A percentile compares a stretch with the other conserved stretches of the same genome.
phyloP scores from a whole-genome alignment of 139 green algal species.

The Micromonas commoda region DNA sequence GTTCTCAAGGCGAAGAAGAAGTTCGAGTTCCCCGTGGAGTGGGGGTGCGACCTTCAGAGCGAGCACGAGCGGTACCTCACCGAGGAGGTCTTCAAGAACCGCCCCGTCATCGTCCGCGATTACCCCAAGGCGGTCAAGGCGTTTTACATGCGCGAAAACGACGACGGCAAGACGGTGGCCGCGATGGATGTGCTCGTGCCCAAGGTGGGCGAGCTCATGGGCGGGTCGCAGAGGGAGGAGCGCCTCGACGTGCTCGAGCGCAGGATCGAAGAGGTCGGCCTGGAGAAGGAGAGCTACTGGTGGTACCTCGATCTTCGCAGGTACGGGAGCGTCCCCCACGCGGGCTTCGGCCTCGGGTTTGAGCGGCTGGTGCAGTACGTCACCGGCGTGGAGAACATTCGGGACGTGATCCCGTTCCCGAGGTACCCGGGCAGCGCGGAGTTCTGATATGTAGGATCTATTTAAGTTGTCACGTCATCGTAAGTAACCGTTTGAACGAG shows the following conservation, averaged over 20 bases:
- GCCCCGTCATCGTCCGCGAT: conserved; percentile 50
- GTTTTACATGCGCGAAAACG: conserved; percentile 77
- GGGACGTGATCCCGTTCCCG: conserved; percentile 97
- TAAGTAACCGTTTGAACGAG: background rate
- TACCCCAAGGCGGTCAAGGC: conserved; percentile 68
- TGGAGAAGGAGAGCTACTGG: conserved; percentile 67
- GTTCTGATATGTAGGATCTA: conserved; percentile 37
- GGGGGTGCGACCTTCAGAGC: conserved; percentile 49
- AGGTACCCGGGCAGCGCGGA: conserved; percentile 74
- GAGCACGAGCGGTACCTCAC: conserved; percentile 70
- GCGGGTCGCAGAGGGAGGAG: conserved; percentile 67
- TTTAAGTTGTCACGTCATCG: background rate
- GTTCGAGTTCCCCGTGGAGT: conserved; percentile 65
- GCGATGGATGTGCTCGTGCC: conserved; percentile 73
- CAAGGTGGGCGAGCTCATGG: conserved; percentile 59
- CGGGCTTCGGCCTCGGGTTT: conserved; percentile 95
- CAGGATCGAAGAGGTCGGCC: conserved; percentile 38
- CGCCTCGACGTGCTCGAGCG: conserved; percentile 56
- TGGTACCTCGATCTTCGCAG: conserved; percentile 90
- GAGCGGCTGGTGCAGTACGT: conserved; percentile 95
- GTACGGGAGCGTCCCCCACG: conserved; percentile 89
- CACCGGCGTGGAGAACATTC: conserved; percentile 99
- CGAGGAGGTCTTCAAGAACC: conserved; percentile 49
- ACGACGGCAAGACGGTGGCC: conserved; percentile 67
- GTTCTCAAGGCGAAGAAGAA: conserved; percentile 45